Evolutionary conservation across 2,329 filamentous ascomycete genomes (phyloP).

Genomic region (Aureobasidium melanogenum): DNA sequence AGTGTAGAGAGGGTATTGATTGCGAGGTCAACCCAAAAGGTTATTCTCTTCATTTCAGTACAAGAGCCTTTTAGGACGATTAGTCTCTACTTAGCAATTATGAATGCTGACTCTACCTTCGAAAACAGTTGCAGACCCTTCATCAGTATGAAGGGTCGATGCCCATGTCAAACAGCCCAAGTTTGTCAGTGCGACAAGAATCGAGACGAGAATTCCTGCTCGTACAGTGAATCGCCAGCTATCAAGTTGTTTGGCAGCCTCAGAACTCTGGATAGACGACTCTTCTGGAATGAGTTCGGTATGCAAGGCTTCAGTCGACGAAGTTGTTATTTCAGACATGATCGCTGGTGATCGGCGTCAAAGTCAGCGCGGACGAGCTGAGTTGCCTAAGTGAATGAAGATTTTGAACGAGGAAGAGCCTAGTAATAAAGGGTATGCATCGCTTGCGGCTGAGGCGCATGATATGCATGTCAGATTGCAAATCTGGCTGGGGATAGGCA

Average conservation of each 20-base stretch:
- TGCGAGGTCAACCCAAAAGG: conserved; percentile 26
- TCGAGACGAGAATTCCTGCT: not conserved
- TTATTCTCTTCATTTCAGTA: not conserved
- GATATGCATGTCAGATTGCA: not conserved
- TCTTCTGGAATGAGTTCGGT: not conserved
- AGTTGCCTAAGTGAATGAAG: no score
- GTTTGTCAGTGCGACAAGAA: not conserved
- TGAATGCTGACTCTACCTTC: no score
- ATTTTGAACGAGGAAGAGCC: not conserved
- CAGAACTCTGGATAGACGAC: not conserved
- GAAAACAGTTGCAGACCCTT: conserved; percentile 1
- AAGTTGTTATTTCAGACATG: not conserved
- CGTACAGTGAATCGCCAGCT: not conserved
- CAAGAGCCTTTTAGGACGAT: not conserved
- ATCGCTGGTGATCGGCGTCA: no score
- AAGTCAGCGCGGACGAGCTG: not conserved
- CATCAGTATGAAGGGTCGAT: not conserved
- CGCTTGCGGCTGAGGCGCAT: not conserved
- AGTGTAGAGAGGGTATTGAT: conserved; percentile 41
- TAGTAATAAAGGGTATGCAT: not conserved
- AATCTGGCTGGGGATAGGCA: not conserved
- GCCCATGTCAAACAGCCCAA: not conserved
- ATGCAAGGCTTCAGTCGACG: not conserved
- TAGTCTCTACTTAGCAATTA: not conserved
- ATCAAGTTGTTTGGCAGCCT: not conserved